Percentiles rank a stretch among this genome's conserved stretches.
These are phyloP conservation scores for Clonostachys rosea DNA, from an alignment of 2,329 filamentous ascomycete species.

Conservation along the genomic window DNA sequence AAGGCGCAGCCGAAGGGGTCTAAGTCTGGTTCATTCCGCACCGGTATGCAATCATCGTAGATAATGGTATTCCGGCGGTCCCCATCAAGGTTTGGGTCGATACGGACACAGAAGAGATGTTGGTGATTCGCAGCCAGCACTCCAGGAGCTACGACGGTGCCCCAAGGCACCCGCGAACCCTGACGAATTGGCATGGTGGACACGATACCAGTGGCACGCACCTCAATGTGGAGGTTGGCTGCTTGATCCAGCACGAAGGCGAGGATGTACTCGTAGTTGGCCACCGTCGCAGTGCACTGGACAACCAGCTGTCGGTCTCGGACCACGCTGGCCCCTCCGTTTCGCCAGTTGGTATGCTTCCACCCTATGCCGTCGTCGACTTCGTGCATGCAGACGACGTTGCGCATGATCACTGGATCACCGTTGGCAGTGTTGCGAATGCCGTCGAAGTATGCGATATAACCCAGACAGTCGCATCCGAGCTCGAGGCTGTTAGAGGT, in stretches of 20 bases:
- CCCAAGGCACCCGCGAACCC: conserved; percentile 49
- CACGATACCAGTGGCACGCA: conserved; percentile 34
- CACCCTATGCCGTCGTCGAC: conserved; percentile 47
- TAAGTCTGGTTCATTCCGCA: conserved; percentile 19
- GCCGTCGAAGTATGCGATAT: conserved; percentile 60
- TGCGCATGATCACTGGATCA: conserved; percentile 37
- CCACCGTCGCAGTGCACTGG: conserved; percentile 57
- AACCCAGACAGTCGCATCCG: conserved; percentile 67
- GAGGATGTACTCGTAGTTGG: conserved; percentile 55
- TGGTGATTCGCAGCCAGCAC: conserved; percentile 63
- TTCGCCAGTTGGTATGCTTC: conserved; percentile 59
- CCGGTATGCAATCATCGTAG: conserved; percentile 2
- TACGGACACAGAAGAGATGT: conserved; percentile 60
- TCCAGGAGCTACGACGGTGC: conserved; percentile 56
- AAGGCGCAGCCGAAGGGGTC: conserved; percentile 47
- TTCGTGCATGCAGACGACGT: conserved; percentile 30
- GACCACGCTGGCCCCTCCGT: conserved; percentile 48
- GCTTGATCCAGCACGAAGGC: conserved; percentile 46
- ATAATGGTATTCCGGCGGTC: conserved; percentile 32
- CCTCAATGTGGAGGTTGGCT: conserved; percentile 27
- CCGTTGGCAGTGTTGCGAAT: conserved; percentile 49
- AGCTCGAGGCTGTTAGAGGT: conserved; percentile 64
- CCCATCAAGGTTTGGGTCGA: conserved; percentile 59
- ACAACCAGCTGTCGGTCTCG: conserved; percentile 52
- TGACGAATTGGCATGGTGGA: conserved; percentile 41